A percentile compares a stretch with the other conserved stretches of the same genome.
Conservation (phyloP, 306 rosid genomes). For the Dryas octopetala region DNA sequence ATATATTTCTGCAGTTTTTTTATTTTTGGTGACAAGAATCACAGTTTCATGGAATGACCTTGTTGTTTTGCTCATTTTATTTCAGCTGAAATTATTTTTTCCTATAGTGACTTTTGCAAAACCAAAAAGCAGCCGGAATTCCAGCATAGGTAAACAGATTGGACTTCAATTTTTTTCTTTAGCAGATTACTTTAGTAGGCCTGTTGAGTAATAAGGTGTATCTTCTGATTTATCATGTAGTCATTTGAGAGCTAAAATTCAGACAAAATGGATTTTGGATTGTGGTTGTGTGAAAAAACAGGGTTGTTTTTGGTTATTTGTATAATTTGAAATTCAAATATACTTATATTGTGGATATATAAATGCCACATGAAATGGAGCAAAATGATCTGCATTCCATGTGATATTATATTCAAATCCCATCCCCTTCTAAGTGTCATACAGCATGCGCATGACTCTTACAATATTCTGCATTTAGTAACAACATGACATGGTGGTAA, state of each 20-base stretch:
- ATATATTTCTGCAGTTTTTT: conserved; percentile 2
- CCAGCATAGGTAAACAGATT: conserved; percentile 70
- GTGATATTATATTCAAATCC: background rate
- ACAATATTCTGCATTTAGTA: background rate
- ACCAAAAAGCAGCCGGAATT: conserved; percentile 94
- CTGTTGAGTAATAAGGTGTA: background rate
- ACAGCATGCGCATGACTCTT: background rate
- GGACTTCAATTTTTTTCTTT: conserved; percentile 18
- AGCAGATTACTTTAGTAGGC: background rate
- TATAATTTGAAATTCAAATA: background rate
- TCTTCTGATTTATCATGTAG: background rate
- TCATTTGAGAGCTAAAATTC: background rate
- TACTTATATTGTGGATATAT: background rate
- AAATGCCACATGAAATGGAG: background rate
- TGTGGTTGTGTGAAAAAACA: background rate
- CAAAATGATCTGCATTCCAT: background rate
- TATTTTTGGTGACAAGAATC: background rate
- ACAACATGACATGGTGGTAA: background rate
- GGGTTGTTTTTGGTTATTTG: background rate
- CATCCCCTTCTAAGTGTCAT: background rate
- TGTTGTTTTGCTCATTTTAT: conserved; percentile 10
- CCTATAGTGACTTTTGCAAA: conserved; percentile 86
- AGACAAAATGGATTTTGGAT: background rate
- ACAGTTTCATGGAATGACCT: background rate
- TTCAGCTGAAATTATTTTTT: conserved; percentile 96